Conservation (phyloP, 1,139 yeast genomes). For the Geotrichum restrictum region DNA sequence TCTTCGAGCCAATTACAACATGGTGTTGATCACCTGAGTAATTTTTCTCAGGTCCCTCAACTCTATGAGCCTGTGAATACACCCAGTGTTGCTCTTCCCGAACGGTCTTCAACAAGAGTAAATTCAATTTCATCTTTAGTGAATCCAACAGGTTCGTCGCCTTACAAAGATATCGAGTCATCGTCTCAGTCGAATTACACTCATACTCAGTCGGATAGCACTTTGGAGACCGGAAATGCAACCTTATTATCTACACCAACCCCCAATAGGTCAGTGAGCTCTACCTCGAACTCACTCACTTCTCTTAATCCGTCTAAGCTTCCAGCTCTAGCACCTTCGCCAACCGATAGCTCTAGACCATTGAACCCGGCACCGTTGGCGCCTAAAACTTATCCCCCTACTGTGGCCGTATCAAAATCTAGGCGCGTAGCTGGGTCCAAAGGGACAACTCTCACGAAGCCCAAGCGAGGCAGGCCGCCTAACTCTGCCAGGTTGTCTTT, state of each 20-base stretch:
- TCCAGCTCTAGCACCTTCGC: too few species aligned
- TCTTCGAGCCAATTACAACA: not conserved
- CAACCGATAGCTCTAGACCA: too few species aligned
- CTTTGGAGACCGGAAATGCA: too few species aligned
- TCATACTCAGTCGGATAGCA: too few species aligned
- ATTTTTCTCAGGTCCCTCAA: not conserved
- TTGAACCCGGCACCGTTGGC: not conserved
- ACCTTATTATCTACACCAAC: not conserved
- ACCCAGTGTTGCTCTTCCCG: not conserved
- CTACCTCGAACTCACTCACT: not conserved
- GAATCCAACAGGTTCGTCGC: not conserved
- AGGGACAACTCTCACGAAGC: not conserved
- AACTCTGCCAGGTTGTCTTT: constrained; percentile 11
- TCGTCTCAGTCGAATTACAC: too few species aligned
- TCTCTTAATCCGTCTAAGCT: not conserved
- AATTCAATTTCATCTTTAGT: constrained; percentile 9
- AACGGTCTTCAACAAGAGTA: not conserved
- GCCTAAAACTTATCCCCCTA: not conserved
- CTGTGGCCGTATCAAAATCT: not conserved
- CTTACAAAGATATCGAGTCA: not conserved
- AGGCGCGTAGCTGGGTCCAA: too few species aligned
- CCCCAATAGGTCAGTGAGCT: not conserved
- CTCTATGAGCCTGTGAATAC: not conserved
- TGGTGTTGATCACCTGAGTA: too few species aligned
- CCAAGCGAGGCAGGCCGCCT: constrained; percentile 17